Percentiles rank a stretch among this genome's conserved stretches.
Evolutionary conservation across 768 basidiomycete species (phyloP).

Genomic region (Pleurotus eryngii): DNA sequence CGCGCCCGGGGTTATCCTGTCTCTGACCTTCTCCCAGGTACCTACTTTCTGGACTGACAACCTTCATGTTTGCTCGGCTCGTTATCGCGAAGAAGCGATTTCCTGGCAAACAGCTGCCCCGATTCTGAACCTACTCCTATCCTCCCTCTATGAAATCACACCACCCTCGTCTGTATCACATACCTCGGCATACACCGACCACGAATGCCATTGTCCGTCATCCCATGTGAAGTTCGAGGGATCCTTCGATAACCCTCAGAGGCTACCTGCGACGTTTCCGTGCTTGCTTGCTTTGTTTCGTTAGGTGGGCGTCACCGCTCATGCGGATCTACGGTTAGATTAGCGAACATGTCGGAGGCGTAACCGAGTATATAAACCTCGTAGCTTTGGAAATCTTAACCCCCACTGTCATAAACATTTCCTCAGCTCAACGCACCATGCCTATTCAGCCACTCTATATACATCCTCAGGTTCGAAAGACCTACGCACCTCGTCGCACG

Average conservation of each 20-base stretch:
- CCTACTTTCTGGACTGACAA: conserved; percentile 80
- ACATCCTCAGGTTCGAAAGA: conserved; percentile 7
- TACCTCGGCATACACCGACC: background rate
- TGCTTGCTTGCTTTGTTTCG: background rate
- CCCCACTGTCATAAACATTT: background rate
- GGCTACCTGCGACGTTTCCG: background rate
- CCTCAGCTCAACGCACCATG: background rate
- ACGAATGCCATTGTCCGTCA: background rate
- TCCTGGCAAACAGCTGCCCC: conserved; percentile 54
- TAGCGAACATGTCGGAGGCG: conserved; percentile 1
- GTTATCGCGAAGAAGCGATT: conserved; percentile 51
- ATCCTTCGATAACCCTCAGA: background rate
- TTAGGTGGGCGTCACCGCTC: background rate
- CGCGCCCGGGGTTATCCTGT: background rate
- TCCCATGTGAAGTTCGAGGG: background rate
- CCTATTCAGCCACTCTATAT: conserved; percentile 7
- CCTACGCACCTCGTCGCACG: conserved; percentile 2
- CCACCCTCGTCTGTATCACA: background rate
- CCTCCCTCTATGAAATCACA: background rate
- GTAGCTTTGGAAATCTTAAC: background rate
- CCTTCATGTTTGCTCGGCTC: conserved; percentile 75
- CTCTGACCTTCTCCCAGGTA: conserved; percentile 53
- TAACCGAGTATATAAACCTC: background rate
- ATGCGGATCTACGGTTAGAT: background rate
- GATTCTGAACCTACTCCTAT: conserved; percentile 33